These are phyloP conservation scores for Naematelia aurantialba DNA, from an alignment of 768 basidiomycete genomes.

Conservation along the genomic window DNA sequence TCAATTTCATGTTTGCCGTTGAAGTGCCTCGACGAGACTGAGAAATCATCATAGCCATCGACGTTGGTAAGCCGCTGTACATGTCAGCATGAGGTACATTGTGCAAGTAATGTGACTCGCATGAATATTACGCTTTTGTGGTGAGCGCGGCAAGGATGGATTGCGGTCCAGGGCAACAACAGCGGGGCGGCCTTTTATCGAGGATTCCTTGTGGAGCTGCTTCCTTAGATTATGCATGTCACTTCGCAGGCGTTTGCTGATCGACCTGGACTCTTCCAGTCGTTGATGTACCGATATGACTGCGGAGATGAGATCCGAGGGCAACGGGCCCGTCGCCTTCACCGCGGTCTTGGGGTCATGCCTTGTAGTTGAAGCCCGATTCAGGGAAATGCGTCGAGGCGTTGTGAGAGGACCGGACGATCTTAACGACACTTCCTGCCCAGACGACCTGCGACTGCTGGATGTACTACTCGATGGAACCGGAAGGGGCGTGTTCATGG, in stretches of 20 bases:
- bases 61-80: constrained; percentile 33
- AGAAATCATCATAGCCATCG: constrained; percentile 16
- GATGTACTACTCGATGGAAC: neutral
- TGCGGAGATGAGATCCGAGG: constrained; percentile 20
- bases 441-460: constrained; percentile 10
- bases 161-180: constrained; percentile 19
- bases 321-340: constrained; percentile 12
- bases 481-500: neutral
- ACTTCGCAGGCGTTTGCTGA: constrained; percentile 69
- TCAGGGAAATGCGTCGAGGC: constrained; percentile 7
- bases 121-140: constrained; percentile 47
- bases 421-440: constrained; percentile 6
- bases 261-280: constrained; percentile 64
- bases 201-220: constrained; percentile 25
- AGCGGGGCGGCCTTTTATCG: constrained; percentile 14
- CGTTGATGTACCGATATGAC: constrained; percentile 14
- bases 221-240: constrained; percentile 54
- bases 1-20: constrained; percentile 26
- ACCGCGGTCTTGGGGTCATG: constrained; percentile 1
- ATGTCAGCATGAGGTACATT: constrained; percentile 9
- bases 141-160: constrained; percentile 45
- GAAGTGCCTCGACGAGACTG: neutral
- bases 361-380: neutral
- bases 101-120: constrained; percentile 23
- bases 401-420: constrained; percentile 11